phyloP scores from a whole-genome alignment of 2,329 filamentous ascomycete species.

The Talaromyces verruculosus region DNA sequence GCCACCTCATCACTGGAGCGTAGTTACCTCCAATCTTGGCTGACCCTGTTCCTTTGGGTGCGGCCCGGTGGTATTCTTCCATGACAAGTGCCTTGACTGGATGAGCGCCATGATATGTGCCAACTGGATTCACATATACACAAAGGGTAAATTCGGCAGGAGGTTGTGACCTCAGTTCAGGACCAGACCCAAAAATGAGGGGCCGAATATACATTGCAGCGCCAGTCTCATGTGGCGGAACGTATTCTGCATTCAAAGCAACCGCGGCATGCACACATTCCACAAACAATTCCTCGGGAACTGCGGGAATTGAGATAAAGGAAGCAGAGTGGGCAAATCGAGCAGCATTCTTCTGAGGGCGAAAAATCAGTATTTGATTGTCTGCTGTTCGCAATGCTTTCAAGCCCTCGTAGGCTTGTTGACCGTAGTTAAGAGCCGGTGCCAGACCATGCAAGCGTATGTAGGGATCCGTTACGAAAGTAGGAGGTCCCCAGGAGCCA shows the following conservation, averaged over 20 bases:
- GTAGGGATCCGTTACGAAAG: constrained; percentile 54
- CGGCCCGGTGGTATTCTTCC: constrained; percentile 39
- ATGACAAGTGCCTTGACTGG: constrained; percentile 30
- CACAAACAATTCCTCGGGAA: constrained; percentile 34
- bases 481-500: constrained; percentile 53
- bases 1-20: constrained; percentile 37
- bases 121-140: constrained; percentile 31
- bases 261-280: constrained; percentile 5
- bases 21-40: constrained; percentile 43
- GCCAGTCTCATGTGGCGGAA: constrained; percentile 25
- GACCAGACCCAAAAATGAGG: constrained; percentile 33
- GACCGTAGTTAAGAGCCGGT: constrained; percentile 51
- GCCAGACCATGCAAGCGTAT: constrained; percentile 57
- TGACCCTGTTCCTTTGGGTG: constrained; percentile 34
- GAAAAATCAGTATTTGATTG: constrained; percentile 25
- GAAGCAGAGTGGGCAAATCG: constrained; percentile 32
- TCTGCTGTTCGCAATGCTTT: not conserved
- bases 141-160: constrained; percentile 32
- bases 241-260: constrained; percentile 13
- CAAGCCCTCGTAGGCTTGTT: constrained; percentile 27
- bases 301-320: constrained; percentile 33
- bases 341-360: constrained; percentile 32
- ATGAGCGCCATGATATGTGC: constrained; percentile 9
- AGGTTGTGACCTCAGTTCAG: constrained; percentile 28
- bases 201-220: constrained; percentile 40